A percentile compares a stretch with the other conserved stretches of the same genome.
phyloP scores from a whole-genome alignment of 2,329 filamentous ascomycete genomes.

The Lachnellula arida region DNA sequence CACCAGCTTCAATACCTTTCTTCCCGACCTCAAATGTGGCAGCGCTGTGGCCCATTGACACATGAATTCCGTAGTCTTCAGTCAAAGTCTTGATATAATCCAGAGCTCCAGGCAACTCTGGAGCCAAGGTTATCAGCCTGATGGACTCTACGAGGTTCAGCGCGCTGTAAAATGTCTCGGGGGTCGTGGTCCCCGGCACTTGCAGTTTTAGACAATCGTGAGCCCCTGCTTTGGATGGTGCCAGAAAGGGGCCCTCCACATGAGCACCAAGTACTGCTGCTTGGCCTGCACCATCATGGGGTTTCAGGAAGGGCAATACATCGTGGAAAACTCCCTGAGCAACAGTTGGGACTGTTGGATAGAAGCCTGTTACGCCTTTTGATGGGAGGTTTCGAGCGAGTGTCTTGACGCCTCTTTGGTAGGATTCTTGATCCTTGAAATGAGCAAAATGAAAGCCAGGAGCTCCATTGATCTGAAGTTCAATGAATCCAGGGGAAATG shows the following conservation, averaged over 20 bases:
- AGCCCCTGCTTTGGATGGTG: slow-evolving; percentile 48
- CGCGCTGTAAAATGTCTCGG: slow-evolving; percentile 41
- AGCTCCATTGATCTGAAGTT: slow-evolving; percentile 48
- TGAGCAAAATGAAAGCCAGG: slow-evolving; percentile 50
- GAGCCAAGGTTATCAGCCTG: slow-evolving; percentile 48
- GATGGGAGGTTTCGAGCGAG: slow-evolving; percentile 45
- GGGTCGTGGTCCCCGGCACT: slow-evolving; percentile 15
- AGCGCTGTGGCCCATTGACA: slow-evolving; percentile 40
- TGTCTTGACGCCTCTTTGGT: slow-evolving; percentile 39
- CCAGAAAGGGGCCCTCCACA: slow-evolving; percentile 51
- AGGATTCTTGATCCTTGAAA: slow-evolving; percentile 36
- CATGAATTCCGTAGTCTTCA: slow-evolving; percentile 22
- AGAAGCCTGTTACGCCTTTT: slow-evolving; percentile 50
- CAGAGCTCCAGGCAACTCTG: slow-evolving; percentile 42
- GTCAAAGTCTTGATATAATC: slow-evolving; percentile 40
- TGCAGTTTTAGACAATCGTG: slow-evolving; percentile 34
- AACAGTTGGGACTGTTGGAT: slow-evolving; percentile 49
- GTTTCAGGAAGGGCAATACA: slow-evolving; percentile 42
- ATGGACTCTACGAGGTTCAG: slow-evolving; percentile 37
- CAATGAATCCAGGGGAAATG: slow-evolving; percentile 50
- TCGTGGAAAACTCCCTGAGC: slow-evolving; percentile 38
- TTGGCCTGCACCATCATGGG: slow-evolving; percentile 37
- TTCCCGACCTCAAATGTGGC: slow-evolving; percentile 44
- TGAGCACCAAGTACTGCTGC: slow-evolving; percentile 53
- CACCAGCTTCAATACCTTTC: slow-evolving; percentile 42